phyloP scores from a whole-genome alignment of 352 stramenopile species.

The Phytophthora multivora region DNA sequence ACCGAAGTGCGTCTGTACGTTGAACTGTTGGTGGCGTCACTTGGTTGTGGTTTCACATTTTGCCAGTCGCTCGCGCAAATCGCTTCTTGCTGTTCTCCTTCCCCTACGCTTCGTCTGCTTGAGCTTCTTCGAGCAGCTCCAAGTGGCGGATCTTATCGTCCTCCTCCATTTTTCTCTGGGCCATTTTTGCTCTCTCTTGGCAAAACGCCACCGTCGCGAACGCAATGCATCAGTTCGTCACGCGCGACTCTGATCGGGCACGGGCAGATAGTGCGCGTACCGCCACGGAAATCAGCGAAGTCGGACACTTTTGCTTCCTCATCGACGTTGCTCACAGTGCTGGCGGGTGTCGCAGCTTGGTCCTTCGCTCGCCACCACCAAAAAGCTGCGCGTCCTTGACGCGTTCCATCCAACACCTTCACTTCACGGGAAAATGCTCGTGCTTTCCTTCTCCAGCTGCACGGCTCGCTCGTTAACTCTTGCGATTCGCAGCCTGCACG shows the following conservation, averaged over 20 bases:
- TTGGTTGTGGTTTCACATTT: constrained; percentile 8
- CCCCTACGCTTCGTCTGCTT: constrained; percentile 3
- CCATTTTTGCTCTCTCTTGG: constrained; percentile 10
- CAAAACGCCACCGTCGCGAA: not conserved
- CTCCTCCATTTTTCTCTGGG: not conserved
- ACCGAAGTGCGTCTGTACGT: constrained; percentile 18
- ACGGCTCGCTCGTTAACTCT: too few relatives aligned
- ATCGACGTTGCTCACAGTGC: constrained; percentile 14
- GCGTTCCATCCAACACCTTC: constrained; percentile 1
- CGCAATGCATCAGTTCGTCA: constrained; percentile 12
- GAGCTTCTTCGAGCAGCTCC: constrained; percentile 10
- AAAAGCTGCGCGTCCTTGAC: constrained; percentile 10
- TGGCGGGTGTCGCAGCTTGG: constrained; percentile 11
- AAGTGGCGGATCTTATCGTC: constrained; percentile 12
- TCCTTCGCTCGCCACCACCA: constrained; percentile 10
- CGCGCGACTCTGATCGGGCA: not conserved
- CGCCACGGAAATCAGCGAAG: not conserved
- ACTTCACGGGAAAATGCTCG: not conserved
- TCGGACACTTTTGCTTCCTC: constrained; percentile 14
- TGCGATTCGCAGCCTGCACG: not conserved
- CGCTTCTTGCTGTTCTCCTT: constrained; percentile 1
- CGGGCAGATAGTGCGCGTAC: too few relatives aligned
- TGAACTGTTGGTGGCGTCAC: constrained; percentile 10
- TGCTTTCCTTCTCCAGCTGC: too few relatives aligned
- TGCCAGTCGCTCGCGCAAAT: constrained; percentile 24